Evolutionary conservation across 1,284 basidiomycete species (phyloP).

Genomic region (Takashimella tepidaria): DNA sequence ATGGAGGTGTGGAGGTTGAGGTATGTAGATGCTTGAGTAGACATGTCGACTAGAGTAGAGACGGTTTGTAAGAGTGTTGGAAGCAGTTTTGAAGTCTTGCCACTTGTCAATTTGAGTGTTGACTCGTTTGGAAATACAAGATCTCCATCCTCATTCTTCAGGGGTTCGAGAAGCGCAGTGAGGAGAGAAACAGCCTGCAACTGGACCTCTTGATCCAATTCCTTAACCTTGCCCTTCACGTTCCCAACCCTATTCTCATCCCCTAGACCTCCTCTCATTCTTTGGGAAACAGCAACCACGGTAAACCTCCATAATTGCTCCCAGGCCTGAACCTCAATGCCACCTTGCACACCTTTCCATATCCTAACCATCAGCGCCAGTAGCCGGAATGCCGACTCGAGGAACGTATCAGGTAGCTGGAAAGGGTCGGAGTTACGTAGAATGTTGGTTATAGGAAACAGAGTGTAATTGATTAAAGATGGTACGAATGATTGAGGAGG

Average conservation of each 20-base stretch:
- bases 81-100: constrained; percentile 52
- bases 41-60: constrained; percentile 58
- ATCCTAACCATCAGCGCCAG: constrained; percentile 60
- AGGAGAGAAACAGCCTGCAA: constrained; percentile 33
- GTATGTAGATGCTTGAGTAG: constrained; percentile 55
- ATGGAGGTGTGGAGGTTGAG: constrained; percentile 60
- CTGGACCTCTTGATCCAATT: constrained; percentile 35
- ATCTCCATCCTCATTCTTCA: constrained; percentile 26
- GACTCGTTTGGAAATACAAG: constrained; percentile 50
- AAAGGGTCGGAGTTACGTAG: constrained; percentile 61
- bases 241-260: constrained; percentile 55
- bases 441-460: constrained; percentile 78
- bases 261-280: constrained; percentile 54
- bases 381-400: constrained; percentile 66
- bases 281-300: constrained; percentile 51
- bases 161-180: constrained; percentile 25
- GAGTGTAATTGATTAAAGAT: constrained; percentile 72
- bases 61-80: constrained; percentile 79
- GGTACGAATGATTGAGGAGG: constrained; percentile 52
- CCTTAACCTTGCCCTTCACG: constrained; percentile 63
- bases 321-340: constrained; percentile 56
- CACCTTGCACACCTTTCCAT: constrained; percentile 69
- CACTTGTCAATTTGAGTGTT: constrained; percentile 49
- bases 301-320: constrained; percentile 78
- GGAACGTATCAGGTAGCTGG: constrained; percentile 67